Conservation (phyloP, 1,139 yeast genomes). For the Zygoascus meyerae region DNA sequence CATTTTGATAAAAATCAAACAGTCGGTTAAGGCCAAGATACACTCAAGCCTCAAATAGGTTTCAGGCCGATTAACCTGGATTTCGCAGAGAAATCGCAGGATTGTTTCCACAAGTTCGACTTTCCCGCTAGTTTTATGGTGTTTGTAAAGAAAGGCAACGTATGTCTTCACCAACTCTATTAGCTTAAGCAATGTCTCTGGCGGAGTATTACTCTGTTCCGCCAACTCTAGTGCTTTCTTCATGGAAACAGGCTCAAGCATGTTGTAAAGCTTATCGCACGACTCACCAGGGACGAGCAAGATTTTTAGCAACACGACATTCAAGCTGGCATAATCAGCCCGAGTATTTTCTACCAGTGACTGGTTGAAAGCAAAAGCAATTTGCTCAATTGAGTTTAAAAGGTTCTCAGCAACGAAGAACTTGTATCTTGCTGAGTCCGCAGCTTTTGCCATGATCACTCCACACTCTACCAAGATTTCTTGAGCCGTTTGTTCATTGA, state of each 20-base stretch:
- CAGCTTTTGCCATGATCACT: slow-evolving; percentile 15
- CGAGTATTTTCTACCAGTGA: neutral
- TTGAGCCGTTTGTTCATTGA: slow-evolving; percentile 18
- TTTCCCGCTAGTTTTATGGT: neutral
- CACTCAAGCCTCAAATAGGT: neutral
- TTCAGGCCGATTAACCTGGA: neutral
- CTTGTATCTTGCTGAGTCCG: neutral
- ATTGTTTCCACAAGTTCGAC: neutral
- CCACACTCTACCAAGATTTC: slow-evolving; percentile 21
- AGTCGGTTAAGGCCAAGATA: slow-evolving; percentile 4
- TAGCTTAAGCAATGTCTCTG: neutral
- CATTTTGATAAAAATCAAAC: slow-evolving; percentile 5
- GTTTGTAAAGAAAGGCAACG: neutral
- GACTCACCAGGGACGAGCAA: slow-evolving; percentile 5
- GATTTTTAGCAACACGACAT: slow-evolving; percentile 3
- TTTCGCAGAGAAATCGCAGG: neutral
- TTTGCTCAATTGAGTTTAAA: slow-evolving; percentile 18
- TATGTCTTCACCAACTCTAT: slow-evolving; percentile 4
- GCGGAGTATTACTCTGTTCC: neutral
- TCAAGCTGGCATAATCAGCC: neutral
- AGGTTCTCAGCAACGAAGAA: slow-evolving; percentile 12
- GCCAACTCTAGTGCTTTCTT: neutral
- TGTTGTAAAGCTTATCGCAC: slow-evolving; percentile 1
- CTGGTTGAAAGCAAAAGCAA: slow-evolving; percentile 6
- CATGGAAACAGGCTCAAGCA: neutral